Percentiles rank a stretch among this genome's conserved stretches.
Conservation (phyloP, 2,329 filamentous ascomycete genomes). For the Aspergillus tanneri region DNA sequence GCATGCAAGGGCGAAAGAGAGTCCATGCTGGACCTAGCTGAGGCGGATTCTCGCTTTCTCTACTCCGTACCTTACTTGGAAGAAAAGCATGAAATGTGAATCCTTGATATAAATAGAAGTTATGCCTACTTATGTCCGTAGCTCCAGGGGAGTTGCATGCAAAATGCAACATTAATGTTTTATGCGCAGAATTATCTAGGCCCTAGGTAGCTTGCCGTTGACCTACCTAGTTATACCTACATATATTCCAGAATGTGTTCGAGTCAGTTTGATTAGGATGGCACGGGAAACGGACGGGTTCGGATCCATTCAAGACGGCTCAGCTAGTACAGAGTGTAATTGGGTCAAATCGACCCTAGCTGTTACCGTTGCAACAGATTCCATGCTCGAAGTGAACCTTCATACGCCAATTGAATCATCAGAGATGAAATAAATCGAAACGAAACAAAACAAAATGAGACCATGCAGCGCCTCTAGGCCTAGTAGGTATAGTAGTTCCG, state of each 20-base stretch:
- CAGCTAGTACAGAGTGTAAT: too few species aligned
- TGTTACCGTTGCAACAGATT: too few species aligned
- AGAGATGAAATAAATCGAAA: too few species aligned
- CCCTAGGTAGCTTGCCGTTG: background rate
- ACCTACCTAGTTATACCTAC: background rate
- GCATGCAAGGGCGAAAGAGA: background rate
- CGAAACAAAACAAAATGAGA: too few species aligned
- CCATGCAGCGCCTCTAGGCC: too few species aligned
- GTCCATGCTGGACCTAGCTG: background rate
- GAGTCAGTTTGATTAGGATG: conserved; percentile 17
- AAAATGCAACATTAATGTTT: background rate
- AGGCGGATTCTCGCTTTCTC: background rate
- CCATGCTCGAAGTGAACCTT: too few species aligned
- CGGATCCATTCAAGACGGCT: background rate
- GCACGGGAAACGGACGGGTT: conserved; percentile 7
- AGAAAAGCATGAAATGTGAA: too few species aligned
- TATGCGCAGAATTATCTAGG: background rate
- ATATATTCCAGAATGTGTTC: too few species aligned
- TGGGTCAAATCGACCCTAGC: background rate
- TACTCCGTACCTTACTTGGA: too few species aligned
- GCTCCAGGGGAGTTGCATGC: background rate
- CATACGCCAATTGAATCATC: too few species aligned
- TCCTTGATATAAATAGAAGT: too few species aligned
- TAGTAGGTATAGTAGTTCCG: conserved; percentile 3
- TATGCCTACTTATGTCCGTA: background rate